phyloP scores from a whole-genome alignment of 2,329 filamentous ascomycete genomes.

The Colletotrichum sp. region DNA sequence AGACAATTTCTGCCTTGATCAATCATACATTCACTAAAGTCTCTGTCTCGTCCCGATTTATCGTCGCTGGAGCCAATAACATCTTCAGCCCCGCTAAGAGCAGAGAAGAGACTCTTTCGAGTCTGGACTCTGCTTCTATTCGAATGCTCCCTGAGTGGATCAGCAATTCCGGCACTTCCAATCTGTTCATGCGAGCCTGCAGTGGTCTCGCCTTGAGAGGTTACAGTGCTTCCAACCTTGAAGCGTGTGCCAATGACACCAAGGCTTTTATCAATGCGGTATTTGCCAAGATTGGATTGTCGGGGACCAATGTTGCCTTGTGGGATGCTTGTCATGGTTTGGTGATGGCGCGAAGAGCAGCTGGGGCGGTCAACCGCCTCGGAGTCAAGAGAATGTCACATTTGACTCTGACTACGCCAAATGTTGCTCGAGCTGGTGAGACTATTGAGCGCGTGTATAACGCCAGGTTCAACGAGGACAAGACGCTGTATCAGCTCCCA shows the following conservation, averaged over 20 bases:
- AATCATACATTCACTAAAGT: neutral
- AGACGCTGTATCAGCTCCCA: neutral
- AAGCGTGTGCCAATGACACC: neutral
- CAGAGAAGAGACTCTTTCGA: neutral
- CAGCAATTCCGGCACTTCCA: neutral
- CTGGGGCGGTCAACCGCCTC: neutral
- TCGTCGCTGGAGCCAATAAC: neutral
- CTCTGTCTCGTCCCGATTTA: neutral
- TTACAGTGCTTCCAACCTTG: neutral
- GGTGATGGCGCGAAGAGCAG: neutral
- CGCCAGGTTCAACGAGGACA: neutral
- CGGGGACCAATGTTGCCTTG: neutral
- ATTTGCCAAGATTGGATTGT: neutral
- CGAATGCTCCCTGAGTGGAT: neutral
- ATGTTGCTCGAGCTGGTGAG: neutral
- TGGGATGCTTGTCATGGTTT: neutral
- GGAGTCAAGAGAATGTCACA: neutral
- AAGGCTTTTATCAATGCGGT: neutral
- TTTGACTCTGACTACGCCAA: neutral
- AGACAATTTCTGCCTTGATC: neutral
- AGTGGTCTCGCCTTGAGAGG: neutral
- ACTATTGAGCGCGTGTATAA: neutral
- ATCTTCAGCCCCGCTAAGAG: neutral
- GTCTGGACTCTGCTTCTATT: neutral
- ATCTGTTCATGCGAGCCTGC: neutral